phyloP scores from a whole-genome alignment of 176 grass and related monocot genomes.

The Chrysopogon serrulatus region DNA sequence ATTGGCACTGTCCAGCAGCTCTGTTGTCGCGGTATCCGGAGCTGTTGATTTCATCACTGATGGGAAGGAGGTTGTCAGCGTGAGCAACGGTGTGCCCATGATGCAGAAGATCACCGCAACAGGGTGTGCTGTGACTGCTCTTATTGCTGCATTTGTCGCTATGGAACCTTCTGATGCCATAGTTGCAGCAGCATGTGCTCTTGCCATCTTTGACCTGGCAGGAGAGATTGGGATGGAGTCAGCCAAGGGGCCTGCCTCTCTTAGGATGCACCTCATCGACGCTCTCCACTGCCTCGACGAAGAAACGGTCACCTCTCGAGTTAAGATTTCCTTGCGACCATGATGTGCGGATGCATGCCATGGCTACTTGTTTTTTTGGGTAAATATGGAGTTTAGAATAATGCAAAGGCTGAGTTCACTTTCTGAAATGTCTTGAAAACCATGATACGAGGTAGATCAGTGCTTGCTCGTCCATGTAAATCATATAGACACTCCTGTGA shows the following conservation, averaged over 20 bases:
- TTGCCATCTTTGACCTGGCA: slow-evolving; percentile 66
- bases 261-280: slow-evolving; percentile 83
- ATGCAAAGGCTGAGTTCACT: not conserved
- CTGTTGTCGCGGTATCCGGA: slow-evolving; percentile 61
- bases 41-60: slow-evolving; percentile 71
- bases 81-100: slow-evolving; percentile 67
- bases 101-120: slow-evolving; percentile 86
- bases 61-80: slow-evolving; percentile 33
- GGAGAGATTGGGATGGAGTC: slow-evolving; percentile 69
- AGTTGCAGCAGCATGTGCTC: slow-evolving; percentile 43
- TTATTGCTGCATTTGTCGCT: slow-evolving; percentile 68
- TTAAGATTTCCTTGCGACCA: slow-evolving; percentile 30
- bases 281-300: slow-evolving; percentile 49
- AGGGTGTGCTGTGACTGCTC: slow-evolving; percentile 66
- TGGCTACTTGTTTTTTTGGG: not conserved
- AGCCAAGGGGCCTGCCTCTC: slow-evolving; percentile 66
- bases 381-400: not conserved
- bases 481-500: not conserved
- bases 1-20: slow-evolving; percentile 36
- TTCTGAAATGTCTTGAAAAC: not conserved
- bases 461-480: not conserved
- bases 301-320: slow-evolving; percentile 32
- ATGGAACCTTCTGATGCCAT: slow-evolving; percentile 54
- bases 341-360: not conserved
- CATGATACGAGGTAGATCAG: not conserved